Percentiles rank a stretch among this genome's conserved stretches.
Conservation (phyloP, 176 grass and related monocot species). For the Microstegium vimineum region DNA sequence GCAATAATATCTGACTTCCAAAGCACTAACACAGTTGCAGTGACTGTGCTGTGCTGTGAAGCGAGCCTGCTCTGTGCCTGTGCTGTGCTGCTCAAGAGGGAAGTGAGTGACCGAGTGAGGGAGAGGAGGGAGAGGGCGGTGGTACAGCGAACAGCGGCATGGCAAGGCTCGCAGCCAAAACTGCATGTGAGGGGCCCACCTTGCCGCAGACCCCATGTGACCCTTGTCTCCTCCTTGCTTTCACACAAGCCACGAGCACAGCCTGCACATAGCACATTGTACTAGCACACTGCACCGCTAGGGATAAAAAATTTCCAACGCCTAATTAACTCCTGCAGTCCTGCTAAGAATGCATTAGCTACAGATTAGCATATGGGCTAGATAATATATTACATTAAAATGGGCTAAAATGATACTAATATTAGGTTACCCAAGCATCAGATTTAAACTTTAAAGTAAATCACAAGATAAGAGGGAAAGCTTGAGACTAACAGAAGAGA, state of each 20-base stretch:
- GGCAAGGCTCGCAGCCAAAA: constrained; percentile 5
- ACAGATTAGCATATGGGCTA: neutral
- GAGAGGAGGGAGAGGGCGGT: neutral
- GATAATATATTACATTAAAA: too few relatives aligned
- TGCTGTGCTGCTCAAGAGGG: neutral
- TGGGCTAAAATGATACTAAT: too few relatives aligned
- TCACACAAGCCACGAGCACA: constrained; percentile 1
- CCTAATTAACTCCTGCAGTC: neutral
- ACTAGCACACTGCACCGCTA: neutral
- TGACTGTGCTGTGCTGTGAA: too few relatives aligned
- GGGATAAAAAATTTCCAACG: neutral
- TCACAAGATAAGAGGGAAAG: too few relatives aligned
- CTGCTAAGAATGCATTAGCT: neutral
- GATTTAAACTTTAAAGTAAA: too few relatives aligned
- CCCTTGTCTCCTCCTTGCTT: constrained; percentile 6
- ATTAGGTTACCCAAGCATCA: too few relatives aligned
- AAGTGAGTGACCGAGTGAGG: neutral
- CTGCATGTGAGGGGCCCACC: neutral
- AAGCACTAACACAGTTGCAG: neutral
- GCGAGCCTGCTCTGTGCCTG: too few relatives aligned
- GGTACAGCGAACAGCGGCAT: neutral
- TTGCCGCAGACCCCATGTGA: constrained; percentile 1
- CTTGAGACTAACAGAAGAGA: too few relatives aligned
- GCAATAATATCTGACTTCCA: neutral
- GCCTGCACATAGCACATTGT: too few relatives aligned